phyloP scores from a whole-genome alignment of 2,329 filamentous ascomycete species.

The Diaporthe velutina region DNA sequence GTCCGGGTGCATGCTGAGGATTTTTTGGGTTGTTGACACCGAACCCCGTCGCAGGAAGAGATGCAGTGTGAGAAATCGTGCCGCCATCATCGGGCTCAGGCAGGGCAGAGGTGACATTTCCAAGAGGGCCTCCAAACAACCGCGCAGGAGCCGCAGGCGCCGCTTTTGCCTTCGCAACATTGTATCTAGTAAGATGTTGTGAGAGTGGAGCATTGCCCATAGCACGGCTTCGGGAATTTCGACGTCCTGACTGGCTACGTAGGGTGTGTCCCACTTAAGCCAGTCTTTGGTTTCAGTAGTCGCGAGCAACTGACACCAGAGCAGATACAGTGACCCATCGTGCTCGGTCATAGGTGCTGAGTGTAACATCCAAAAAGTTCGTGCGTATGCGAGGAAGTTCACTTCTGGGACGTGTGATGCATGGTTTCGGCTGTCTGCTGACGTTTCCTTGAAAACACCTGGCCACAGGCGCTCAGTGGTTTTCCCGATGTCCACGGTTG shows the following conservation, averaged over 20 bases:
- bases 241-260: neutral
- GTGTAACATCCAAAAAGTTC: neutral
- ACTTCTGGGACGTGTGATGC: neutral
- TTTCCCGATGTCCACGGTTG: neutral
- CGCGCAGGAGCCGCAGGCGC: neutral
- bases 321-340: neutral
- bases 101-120: neutral
- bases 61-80: conserved; percentile 5
- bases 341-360: neutral
- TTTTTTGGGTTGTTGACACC: neutral
- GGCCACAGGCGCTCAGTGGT: neutral
- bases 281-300: neutral
- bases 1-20: neutral
- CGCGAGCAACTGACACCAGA: neutral
- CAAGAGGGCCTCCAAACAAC: neutral
- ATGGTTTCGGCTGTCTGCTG: neutral
- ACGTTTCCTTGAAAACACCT: neutral
- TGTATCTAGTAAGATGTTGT: neutral
- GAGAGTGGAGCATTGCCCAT: neutral
- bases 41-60: neutral
- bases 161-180: neutral
- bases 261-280: neutral
- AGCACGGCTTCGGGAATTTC: neutral
- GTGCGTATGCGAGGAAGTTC: neutral
- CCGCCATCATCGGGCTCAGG: neutral